phyloP scores from a whole-genome alignment of 345 rosid genomes.

The Gossypium bickii region DNA sequence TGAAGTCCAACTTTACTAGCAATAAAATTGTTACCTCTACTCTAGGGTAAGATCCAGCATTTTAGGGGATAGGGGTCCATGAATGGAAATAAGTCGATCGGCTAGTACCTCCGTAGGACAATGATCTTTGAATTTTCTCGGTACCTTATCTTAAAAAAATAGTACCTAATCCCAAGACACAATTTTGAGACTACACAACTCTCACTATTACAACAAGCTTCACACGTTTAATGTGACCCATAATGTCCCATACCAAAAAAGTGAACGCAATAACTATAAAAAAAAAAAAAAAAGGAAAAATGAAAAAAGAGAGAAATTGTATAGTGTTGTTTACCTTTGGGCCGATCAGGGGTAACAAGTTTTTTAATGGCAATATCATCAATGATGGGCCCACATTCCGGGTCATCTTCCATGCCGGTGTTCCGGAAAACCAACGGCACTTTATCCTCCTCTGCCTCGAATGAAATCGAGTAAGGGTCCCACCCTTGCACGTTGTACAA shows the following conservation, averaged over 20 bases:
- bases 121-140: not conserved
- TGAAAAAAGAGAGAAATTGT: not conserved
- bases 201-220: not conserved
- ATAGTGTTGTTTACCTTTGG: slow-evolving; percentile 47
- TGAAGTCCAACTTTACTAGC: not conserved
- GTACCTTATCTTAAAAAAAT: not conserved
- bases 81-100: not conserved
- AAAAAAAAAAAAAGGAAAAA: no score
- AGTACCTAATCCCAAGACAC: not conserved
- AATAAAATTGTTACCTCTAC: not conserved
- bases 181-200: not conserved
- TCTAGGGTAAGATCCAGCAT: not conserved
- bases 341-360: slow-evolving; percentile 64
- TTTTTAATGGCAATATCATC: slow-evolving; percentile 87
- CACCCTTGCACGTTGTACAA: slow-evolving; percentile 90
- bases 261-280: no score
- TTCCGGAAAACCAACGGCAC: slow-evolving; percentile 57
- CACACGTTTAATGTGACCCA: not conserved
- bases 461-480: slow-evolving; percentile 96
- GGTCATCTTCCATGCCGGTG: slow-evolving; percentile 99
- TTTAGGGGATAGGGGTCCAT: not conserved
- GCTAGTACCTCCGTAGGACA: not conserved
- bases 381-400: slow-evolving; percentile 93
- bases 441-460: slow-evolving; percentile 65
- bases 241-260: not conserved